A percentile compares a stretch with the other conserved stretches of the same genome.
Conservation (phyloP, 1,139 yeast genomes). For the Pneumocystis jirovecii region DNA sequence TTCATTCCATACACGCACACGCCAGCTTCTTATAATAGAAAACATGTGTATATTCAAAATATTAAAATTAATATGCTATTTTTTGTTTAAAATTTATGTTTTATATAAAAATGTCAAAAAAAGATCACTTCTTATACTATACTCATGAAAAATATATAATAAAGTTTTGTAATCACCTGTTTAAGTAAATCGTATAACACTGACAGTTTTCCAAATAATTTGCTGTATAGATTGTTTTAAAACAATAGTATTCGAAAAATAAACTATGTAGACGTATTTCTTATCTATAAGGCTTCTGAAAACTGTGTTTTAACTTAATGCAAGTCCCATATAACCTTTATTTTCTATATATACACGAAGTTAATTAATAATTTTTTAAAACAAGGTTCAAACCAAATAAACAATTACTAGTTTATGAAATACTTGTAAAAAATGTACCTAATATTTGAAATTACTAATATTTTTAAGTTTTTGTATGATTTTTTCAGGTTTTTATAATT, state of each 20-base stretch:
- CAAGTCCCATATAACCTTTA: constrained; percentile 11
- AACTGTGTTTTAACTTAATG: constrained; percentile 8
- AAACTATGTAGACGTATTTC: no score
- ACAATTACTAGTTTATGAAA: not conserved
- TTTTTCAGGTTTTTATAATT: no score
- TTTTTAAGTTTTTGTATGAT: no score
- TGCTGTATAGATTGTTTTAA: no score
- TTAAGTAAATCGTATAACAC: not conserved
- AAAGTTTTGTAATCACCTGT: not conserved
- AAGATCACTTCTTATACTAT: no score
- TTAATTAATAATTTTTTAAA: not conserved
- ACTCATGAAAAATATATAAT: no score
- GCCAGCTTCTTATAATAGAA: constrained; percentile 4
- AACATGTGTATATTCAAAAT: not conserved
- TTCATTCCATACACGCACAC: constrained; percentile 5
- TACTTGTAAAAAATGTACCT: no score
- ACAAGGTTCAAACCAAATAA: not conserved
- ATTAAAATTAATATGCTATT: not conserved
- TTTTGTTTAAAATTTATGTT: constrained; percentile 6
- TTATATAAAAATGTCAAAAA: no score
- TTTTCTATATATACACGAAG: not conserved
- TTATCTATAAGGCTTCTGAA: no score
- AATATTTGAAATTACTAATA: no score
- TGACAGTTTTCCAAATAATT: not conserved
- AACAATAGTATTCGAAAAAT: no score